Conservation (phyloP, 305 asterid species). For the Fraxinus dipetala region DNA sequence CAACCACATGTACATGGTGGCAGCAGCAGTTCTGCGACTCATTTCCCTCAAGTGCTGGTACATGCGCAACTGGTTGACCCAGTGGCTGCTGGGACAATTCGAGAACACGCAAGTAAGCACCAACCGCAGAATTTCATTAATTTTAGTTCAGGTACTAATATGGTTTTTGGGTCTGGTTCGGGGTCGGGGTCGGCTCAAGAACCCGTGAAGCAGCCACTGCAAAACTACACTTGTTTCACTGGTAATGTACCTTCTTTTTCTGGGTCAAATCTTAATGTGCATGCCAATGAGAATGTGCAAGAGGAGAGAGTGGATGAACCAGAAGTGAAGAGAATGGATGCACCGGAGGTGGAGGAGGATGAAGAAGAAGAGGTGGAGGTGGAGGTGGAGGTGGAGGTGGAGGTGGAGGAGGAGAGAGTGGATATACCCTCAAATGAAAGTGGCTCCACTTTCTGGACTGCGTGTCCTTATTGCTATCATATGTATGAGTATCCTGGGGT, state of each 20-base stretch:
- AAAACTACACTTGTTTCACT: constrained; percentile 14
- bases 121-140: constrained; percentile 8
- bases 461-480: constrained; percentile 70
- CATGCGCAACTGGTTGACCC: constrained; percentile 30
- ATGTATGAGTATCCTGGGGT: constrained; percentile 55
- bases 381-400: constrained; percentile 21
- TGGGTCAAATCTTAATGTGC: constrained; percentile 19
- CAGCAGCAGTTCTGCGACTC: constrained; percentile 14
- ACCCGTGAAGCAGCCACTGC: constrained; percentile 4
- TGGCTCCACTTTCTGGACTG: constrained; percentile 62
- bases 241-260: constrained; percentile 21
- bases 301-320: constrained; percentile 28
- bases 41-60: constrained; percentile 36
- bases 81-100: constrained; percentile 14
- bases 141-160: constrained; percentile 15
- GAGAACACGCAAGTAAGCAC: not conserved
- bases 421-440: constrained; percentile 1
- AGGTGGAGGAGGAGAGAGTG: constrained; percentile 21
- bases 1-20: constrained; percentile 26
- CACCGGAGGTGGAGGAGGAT: constrained; percentile 14
- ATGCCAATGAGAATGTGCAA: constrained; percentile 26
- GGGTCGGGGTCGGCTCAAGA: constrained; percentile 11
- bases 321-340: constrained; percentile 21
- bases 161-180: constrained; percentile 20
- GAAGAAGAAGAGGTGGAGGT: constrained; percentile 18